Percentiles rank a stretch among this genome's conserved stretches.
These are phyloP conservation scores for Dujonia santamariae DNA, from an alignment of 1,139 yeast species.

Conservation along the genomic window DNA sequence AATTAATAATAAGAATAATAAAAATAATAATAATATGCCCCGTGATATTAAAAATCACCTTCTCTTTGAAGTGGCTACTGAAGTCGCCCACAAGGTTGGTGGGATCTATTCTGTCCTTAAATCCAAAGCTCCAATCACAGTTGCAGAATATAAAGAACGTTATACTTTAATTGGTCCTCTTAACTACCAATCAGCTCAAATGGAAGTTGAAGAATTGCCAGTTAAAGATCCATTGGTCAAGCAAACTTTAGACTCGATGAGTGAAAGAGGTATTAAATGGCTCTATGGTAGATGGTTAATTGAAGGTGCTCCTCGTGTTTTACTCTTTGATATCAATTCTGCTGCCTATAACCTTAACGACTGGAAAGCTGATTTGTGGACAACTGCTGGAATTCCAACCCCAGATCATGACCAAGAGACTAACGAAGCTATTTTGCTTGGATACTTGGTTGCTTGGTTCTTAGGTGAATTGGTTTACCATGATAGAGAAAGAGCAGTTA, in stretches of 20 bases:
- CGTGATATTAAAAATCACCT: slow-evolving; percentile 81
- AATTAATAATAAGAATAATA: too few relatives aligned
- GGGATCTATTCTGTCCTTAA: slow-evolving; percentile 96
- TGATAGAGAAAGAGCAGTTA: slow-evolving; percentile 82
- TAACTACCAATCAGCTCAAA: slow-evolving; percentile 76
- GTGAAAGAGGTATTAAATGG: slow-evolving; percentile 75
- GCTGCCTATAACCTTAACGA: slow-evolving; percentile 72
- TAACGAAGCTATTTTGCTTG: slow-evolving; percentile 87
- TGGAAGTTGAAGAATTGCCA: slow-evolving; percentile 88
- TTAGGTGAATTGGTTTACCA: slow-evolving; percentile 85
- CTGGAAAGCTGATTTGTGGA: slow-evolving; percentile 96
- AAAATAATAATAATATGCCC: slow-evolving; percentile 52
- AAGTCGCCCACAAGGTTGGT: slow-evolving; percentile 96
- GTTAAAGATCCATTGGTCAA: slow-evolving; percentile 61
- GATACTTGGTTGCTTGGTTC: slow-evolving; percentile 96
- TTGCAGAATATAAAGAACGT: slow-evolving; percentile 86
- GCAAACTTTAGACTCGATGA: slow-evolving; percentile 69
- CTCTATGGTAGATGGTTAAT: slow-evolving; percentile 95
- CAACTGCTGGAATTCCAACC: slow-evolving; percentile 85
- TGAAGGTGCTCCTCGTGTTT: slow-evolving; percentile 94
- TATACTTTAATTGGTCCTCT: slow-evolving; percentile 88
- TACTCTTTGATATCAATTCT: slow-evolving; percentile 80
- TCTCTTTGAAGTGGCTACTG: slow-evolving; percentile 93
- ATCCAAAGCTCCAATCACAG: slow-evolving; percentile 95
- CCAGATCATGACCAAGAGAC: slow-evolving; percentile 88